Evolutionary conservation across 2,329 filamentous ascomycete species (phyloP).

Genomic region (Penicillium sp.): DNA sequence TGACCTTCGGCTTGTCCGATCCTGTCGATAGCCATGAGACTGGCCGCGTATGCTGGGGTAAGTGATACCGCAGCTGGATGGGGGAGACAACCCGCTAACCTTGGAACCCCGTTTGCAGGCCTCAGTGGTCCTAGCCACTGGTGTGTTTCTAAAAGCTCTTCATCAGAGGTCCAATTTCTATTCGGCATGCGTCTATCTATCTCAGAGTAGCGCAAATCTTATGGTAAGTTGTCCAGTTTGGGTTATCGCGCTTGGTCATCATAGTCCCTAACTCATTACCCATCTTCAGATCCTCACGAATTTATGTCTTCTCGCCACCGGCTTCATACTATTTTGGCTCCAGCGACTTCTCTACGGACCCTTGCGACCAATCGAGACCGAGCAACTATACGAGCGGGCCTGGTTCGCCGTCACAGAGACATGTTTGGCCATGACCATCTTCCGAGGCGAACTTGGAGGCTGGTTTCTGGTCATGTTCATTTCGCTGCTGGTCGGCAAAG

Average conservation of each 20-base stretch:
- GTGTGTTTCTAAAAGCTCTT: slow-evolving; percentile 80
- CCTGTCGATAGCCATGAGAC: slow-evolving; percentile 36
- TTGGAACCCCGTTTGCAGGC: slow-evolving; percentile 42
- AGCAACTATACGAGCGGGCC: slow-evolving; percentile 91
- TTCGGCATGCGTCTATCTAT: slow-evolving; percentile 90
- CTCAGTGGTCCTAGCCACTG: slow-evolving; percentile 73
- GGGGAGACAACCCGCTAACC: slow-evolving; percentile 10
- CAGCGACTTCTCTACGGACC: slow-evolving; percentile 85
- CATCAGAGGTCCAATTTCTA: slow-evolving; percentile 97
- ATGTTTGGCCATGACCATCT: slow-evolving; percentile 94
- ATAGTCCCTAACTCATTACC: not conserved
- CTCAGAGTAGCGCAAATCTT: slow-evolving; percentile 89
- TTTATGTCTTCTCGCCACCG: slow-evolving; percentile 71
- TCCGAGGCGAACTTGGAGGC: slow-evolving; percentile 84
- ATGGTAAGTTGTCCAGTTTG: slow-evolving; percentile 52
- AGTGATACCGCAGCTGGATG: slow-evolving; percentile 16
- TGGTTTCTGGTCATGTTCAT: slow-evolving; percentile 98
- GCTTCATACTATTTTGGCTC: slow-evolving; percentile 72
- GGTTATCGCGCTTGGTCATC: not conserved
- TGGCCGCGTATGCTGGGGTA: slow-evolving; percentile 47
- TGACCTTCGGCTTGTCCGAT: slow-evolving; percentile 22
- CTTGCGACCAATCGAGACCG: slow-evolving; percentile 85
- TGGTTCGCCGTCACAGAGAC: slow-evolving; percentile 99
- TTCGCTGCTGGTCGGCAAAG: slow-evolving; percentile 79
- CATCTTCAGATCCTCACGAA: slow-evolving; percentile 71